These are phyloP conservation scores for Trichoderma koningii DNA, from an alignment of 2,329 filamentous ascomycete species.

Conservation along the genomic window DNA sequence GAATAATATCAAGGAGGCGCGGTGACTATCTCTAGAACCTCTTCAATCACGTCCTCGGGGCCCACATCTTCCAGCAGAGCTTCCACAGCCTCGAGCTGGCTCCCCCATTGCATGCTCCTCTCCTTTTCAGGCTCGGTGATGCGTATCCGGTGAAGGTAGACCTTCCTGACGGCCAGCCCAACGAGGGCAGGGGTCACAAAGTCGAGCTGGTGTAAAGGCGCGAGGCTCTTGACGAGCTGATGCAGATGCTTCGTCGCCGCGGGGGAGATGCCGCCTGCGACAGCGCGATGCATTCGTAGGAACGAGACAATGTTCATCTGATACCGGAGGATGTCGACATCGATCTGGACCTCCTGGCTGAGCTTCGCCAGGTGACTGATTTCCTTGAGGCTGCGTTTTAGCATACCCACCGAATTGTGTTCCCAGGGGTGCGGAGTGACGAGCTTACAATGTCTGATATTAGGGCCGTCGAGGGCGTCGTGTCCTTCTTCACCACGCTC, in stretches of 20 bases:
- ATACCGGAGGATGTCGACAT: constrained; percentile 79
- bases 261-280: constrained; percentile 75
- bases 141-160: constrained; percentile 81
- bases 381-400: constrained; percentile 43
- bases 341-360: constrained; percentile 61
- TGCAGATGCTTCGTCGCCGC: constrained; percentile 77
- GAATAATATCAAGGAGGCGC: constrained; percentile 47
- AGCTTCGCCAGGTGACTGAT: constrained; percentile 63
- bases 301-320: constrained; percentile 86
- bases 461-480: constrained; percentile 36
- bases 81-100: constrained; percentile 69
- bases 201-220: constrained; percentile 75
- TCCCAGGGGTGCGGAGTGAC: not conserved
- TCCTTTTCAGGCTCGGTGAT: constrained; percentile 72
- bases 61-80: constrained; percentile 64
- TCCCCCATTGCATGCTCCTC: constrained; percentile 92
- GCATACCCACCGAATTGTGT: too few species aligned
- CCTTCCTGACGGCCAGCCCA: constrained; percentile 77
- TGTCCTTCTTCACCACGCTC: constrained; percentile 49
- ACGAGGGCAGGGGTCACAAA: constrained; percentile 86
- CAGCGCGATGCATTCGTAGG: constrained; percentile 82
- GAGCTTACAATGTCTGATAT: constrained; percentile 49
- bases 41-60: constrained; percentile 65
- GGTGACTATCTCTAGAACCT: constrained; percentile 60
- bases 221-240: constrained; percentile 69